phyloP scores from a whole-genome alignment of 73 alveolate genomes.

The Symbiodinium pilosum region DNA sequence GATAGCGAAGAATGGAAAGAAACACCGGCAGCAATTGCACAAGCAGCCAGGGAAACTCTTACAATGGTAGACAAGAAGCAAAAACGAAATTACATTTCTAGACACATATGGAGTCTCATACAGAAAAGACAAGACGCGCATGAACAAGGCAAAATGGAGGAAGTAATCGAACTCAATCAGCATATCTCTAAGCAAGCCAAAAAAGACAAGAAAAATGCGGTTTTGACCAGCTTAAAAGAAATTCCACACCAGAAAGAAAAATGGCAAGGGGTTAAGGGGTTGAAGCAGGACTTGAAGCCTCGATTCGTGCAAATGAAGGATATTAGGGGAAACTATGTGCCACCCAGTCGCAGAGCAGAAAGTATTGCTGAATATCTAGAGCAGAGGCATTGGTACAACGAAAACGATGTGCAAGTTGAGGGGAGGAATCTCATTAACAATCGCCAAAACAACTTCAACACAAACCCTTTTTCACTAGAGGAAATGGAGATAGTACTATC shows the following conservation, averaged over 20 bases:
- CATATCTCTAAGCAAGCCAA: neutral
- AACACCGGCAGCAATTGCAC: neutral
- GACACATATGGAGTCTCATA: neutral
- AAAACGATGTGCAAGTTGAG: neutral
- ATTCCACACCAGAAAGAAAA: constrained; percentile 23
- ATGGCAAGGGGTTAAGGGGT: neutral
- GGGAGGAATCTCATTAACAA: too few species aligned
- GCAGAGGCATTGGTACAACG: neutral
- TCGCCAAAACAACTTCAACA: neutral
- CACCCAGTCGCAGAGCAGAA: neutral
- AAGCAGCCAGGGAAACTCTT: neutral
- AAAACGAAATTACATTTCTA: neutral
- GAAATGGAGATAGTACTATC: neutral
- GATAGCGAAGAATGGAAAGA: neutral
- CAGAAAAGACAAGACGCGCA: neutral
- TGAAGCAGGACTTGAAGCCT: neutral
- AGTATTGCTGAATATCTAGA: neutral
- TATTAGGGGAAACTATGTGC: neutral
- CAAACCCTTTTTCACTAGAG: too few species aligned
- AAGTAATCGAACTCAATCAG: neutral
- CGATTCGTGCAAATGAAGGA: constrained; percentile 18
- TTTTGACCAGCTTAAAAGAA: neutral
- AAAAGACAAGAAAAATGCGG: neutral
- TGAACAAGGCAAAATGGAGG: neutral
- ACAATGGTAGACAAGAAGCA: neutral